Evolutionary conservation across 306 rosid genomes (phyloP), one percentile per base, ranked within the genome.

Genomic region (Cajanus cajan): DNA sequence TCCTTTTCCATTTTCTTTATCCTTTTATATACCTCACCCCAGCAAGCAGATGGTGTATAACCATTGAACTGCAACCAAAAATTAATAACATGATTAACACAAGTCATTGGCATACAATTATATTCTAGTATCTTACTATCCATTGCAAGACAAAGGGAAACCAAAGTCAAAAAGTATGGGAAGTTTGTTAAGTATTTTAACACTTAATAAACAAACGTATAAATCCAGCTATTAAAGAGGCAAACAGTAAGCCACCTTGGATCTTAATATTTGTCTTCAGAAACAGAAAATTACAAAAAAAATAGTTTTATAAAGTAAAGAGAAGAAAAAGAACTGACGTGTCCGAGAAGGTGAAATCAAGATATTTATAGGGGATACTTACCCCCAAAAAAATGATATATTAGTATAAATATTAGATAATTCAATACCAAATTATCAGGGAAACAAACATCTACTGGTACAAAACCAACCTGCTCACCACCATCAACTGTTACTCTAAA

Each of bases 391-490:
- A 15, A 2, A n/a, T n/a, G 33, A 58, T 52, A 67, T 54, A 73
- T 37, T 64, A 78, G 52, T 61, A 50, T 55, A 71, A 73, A 50
- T 9, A 61, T 66, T 68, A 37, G 28, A 84, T 59, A 19, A 71
- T 78, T 70, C 15, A 57, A 44, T 44, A 75, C 55, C 21, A 7
- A 63, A 36, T 16, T 39, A 78, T 61, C 43, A 25, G 73, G 68
- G 57, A 74, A 75, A 33, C 31, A 45, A 34, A 52, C 12, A 55
- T 43, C 28, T 51, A 24, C 5, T 18, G 8, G 79, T 28, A 57
- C 19, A 40, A 75, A 73, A 84, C 92, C 75, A 83, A 94, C 98
- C 98, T 94, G 93, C 91, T 90, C 96, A 75, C 98, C 93, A 62
- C 83, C 85, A 55, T 90, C 97, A 65, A 82, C 48, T 24, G 98